Base-by-base conservation (phyloP, 2,329 filamentous ascomycete genomes). In the Phoma herbarum region DNA sequence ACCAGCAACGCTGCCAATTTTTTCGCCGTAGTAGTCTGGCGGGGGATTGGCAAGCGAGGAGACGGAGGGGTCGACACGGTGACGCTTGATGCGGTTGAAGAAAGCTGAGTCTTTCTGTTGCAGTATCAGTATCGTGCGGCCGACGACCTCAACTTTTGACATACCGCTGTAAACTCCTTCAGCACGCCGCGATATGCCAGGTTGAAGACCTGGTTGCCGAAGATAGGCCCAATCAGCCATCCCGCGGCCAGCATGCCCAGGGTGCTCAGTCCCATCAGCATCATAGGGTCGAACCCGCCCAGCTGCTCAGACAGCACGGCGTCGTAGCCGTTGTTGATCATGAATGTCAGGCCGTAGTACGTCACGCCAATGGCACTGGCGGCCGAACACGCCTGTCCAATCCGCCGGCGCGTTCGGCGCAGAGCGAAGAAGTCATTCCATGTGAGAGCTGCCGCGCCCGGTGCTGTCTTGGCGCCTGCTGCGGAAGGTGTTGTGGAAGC, bases 21-120 rank as follows among this genome's bases (percentile, higher is more conserved):
- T 98, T 82, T 99, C 95, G 70, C 95, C 95, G 73, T 99, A 99
- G 80, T 97, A 99, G 77, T 99, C 95, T 42, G 94, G 93, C 1
- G 97, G 91, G 18, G 95, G 95, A 81, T 98, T 98, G 51, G 91
- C 87, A 68, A 95, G 89, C 39, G 92, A 96, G 62, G 93, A 96
- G 52, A 90, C 90, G 16, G 89, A 90, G 3, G 95, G 94, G 76
- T 99, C 94, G 61, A 96, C 94, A 25, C 95, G 88, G 81, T 95
- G 90, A 78, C 90, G 92, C 83, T 93, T 95, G 79, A 99, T 91
- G 66, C 94, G 86, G 61, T 89, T 87, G 78, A 94, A 97, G 82
- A 99, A 97, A 77, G 94, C 90, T 71, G 89, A 92, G 80, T 99
- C 95, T 85, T 97, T 98, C 85, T 91, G 67, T 57, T 49, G 0